A percentile compares a stretch with the other conserved stretches of the same genome.
Conservation (phyloP, 805 yeast genomes). For the Sugiyamaella marilandica region DNA sequence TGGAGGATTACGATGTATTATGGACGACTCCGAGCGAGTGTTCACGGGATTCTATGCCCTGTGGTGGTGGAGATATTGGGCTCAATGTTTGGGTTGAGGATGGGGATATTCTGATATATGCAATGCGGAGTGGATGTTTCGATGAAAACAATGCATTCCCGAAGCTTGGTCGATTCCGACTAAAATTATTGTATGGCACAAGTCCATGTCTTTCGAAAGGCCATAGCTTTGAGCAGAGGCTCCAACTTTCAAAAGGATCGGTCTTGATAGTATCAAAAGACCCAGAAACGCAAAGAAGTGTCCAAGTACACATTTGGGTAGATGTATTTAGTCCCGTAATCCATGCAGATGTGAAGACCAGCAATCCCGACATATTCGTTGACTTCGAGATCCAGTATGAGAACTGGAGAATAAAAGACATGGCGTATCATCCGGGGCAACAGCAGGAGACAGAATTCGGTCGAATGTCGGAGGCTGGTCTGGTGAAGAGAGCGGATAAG, state of each 20-base stretch:
- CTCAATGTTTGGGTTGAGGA: constrained; percentile 1
- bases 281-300: neutral
- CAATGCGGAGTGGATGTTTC: neutral
- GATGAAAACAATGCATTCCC: constrained; percentile 1
- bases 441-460: neutral
- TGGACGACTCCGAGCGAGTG: neutral
- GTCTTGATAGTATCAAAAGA: neutral
- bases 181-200: neutral
- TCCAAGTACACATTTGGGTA: constrained; percentile 1
- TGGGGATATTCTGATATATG: neutral
- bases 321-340: constrained; percentile 1
- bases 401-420: neutral
- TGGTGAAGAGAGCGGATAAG: neutral
- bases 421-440: neutral
- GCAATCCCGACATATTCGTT: neutral
- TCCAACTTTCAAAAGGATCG: neutral
- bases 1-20: neutral
- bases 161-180: neutral
- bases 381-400: neutral
- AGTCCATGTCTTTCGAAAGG: neutral
- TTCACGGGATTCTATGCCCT: neutral
- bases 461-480: neutral
- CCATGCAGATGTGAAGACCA: neutral
- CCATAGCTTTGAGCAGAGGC: neutral
- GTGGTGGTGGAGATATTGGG: constrained; percentile 2